Conservation (phyloP, 768 basidiomycete species). For the Dendrothele bispora region DNA sequence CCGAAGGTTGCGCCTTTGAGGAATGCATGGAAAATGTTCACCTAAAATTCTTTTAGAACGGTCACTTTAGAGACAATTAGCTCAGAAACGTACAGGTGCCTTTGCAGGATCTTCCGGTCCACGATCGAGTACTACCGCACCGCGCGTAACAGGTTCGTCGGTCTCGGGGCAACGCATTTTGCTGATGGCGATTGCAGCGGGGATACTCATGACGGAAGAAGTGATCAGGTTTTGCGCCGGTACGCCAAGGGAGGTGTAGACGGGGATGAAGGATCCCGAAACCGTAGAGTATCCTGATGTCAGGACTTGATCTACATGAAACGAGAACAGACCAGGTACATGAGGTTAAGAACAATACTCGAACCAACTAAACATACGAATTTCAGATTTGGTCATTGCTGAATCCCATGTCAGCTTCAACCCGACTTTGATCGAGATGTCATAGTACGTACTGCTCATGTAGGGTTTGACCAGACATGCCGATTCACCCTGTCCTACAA, state of each 20-base stretch:
- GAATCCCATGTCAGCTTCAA: neutral
- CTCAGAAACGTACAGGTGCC: constrained; percentile 11
- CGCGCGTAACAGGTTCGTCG: constrained; percentile 61
- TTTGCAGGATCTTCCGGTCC: constrained; percentile 42
- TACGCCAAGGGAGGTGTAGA: constrained; percentile 55
- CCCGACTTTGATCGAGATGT: neutral
- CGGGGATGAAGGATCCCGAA: constrained; percentile 60
- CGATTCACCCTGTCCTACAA: constrained; percentile 66
- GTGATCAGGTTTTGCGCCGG: constrained; percentile 57
- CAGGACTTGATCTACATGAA: neutral
- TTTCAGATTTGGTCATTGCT: constrained; percentile 58
- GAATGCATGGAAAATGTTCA: constrained; percentile 63
- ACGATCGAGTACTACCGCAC: constrained; percentile 53
- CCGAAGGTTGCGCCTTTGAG: constrained; percentile 58
- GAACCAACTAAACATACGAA: constrained; percentile 67
- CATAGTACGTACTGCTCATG: constrained; percentile 36
- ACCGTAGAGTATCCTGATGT: constrained; percentile 53
- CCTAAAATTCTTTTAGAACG: constrained; percentile 7
- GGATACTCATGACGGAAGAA: constrained; percentile 66
- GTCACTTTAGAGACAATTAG: neutral
- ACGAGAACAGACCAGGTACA: neutral
- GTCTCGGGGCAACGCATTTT: constrained; percentile 61
- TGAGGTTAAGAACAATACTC: constrained; percentile 41
- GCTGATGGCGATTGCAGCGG: constrained; percentile 65
- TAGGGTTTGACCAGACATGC: constrained; percentile 65